phyloP scores from a whole-genome alignment of 2,329 filamentous ascomycete species.

The Pseudogymnoascus sp. region DNA sequence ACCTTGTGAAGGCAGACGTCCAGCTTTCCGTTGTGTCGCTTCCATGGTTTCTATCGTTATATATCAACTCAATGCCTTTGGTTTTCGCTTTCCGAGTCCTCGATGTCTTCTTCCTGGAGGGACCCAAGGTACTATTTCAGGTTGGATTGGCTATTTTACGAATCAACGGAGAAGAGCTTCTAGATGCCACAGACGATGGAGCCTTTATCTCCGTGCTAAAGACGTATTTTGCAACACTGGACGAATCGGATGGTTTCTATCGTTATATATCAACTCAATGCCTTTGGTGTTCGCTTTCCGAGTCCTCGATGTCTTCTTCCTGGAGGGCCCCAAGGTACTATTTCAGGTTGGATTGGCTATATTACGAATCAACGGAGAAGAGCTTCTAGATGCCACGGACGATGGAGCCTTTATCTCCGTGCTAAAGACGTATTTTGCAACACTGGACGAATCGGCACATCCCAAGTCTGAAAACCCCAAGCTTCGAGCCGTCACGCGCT shows the following conservation, averaged over 20 bases:
- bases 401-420: conserved; percentile 96
- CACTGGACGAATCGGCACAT: conserved; percentile 90
- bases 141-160: conserved; percentile 92
- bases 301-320: conserved; percentile 94
- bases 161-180: conserved; percentile 91
- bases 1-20: conserved; percentile 92
- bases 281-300: conserved; percentile 94
- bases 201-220: conserved; percentile 96
- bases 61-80: conserved; percentile 98
- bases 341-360: conserved; percentile 98
- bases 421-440: conserved; percentile 87
- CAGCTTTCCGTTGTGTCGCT: conserved; percentile 95
- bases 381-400: conserved; percentile 83
- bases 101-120: conserved; percentile 97
- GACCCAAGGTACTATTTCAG: conserved; percentile 94
- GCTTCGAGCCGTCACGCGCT: conserved; percentile 83
- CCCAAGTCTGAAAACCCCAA: conserved; percentile 94
- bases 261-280: conserved; percentile 99
- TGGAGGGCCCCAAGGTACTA: conserved; percentile 92
- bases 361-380: conserved; percentile 90
- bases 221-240: conserved; percentile 83
- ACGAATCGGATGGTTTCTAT: conserved; percentile 97
- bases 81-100: conserved; percentile 95
- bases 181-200: conserved; percentile 89
- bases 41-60: conserved; percentile 95